Evolutionary conservation across 306 rosid genomes (phyloP), one percentile per base, ranked within the genome.

Genomic region (Lathyrus sativus): DNA sequence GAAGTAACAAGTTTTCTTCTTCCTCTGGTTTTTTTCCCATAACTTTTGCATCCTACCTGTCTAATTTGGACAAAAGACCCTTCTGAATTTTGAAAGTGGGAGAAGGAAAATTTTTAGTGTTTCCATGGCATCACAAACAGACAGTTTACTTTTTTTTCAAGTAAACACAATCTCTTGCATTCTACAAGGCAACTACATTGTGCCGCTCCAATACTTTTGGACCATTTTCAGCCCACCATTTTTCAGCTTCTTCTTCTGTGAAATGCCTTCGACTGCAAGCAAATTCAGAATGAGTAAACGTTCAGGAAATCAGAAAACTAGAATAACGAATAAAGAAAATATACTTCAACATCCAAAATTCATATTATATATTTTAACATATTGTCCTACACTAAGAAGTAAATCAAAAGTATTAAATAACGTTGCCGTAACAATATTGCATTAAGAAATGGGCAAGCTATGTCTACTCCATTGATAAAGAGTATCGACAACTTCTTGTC

Each of bases 141-240:
- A 71, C 8, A 59, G 69, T 74, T 74, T 42, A 28, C 68, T 48
- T 61, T 63, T 67, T 64, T 33, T 67, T 75, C 54, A 61, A 62
- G 72, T 75, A n/a, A 44, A 61, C 60, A 13, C 9, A 37, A 58
- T 70, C 75, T 28, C 65, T 57, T 71, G 82, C 81, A 64, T 69
- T 57, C 82, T 81, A 86, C 31, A 82, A 61, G 79, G 78, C 67
- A 74, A 62, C 79, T 77, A 86, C 48, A 41, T 77, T 85, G 82
- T 81, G 82, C 57, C 82, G 88, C 72, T 90, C 91, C 46, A 88
- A 85, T 43, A 90, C 80, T 76, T 65, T 84, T 46, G 79, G 46
- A 26, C 91, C 96, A 53, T 90, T 78, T 82, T 93, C 91, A 45
- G 91, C 76, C 98, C 98, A 93, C 98, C 98, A 93, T 62, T 76